Conservation (phyloP, 1,139 yeast genomes). For the Nadsonia starkeyi-henricii region DNA sequence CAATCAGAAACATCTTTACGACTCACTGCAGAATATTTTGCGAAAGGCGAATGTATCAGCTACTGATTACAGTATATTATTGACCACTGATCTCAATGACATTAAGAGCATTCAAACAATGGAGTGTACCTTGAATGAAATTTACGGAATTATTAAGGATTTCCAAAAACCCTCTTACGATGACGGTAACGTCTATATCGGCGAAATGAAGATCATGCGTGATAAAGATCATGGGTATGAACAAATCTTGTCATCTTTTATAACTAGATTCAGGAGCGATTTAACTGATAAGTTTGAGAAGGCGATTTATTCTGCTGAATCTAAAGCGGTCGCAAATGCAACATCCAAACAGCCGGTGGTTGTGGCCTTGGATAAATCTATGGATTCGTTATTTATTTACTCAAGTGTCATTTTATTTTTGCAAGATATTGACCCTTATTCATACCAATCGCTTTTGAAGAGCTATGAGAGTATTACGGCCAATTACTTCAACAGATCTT, state of each 20-base stretch:
- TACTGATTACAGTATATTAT: constrained; percentile 3
- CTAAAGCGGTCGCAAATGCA: constrained; percentile 11
- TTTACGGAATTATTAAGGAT: constrained; percentile 47
- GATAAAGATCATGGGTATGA: constrained; percentile 56
- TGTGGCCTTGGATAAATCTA: constrained; percentile 1
- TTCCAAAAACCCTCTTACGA: constrained; percentile 22
- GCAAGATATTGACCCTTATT: constrained; percentile 35
- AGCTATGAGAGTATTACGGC: constrained; percentile 18
- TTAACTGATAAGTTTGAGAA: constrained; percentile 32
- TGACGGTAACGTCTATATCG: constrained; percentile 33
- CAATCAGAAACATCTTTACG: constrained; percentile 61
- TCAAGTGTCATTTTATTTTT: constrained; percentile 54
- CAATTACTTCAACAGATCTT: constrained; percentile 17
- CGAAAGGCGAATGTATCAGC: constrained; percentile 51
- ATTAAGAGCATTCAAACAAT: constrained; percentile 32
- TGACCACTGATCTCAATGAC: constrained; percentile 35
- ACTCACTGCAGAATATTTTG: constrained; percentile 53
- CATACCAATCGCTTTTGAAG: constrained; percentile 28
- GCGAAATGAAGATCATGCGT: constrained; percentile 58
- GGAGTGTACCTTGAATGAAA: constrained; percentile 44
- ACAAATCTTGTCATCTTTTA: constrained; percentile 39
- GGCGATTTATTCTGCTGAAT: constrained; percentile 12
- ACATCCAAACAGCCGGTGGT: constrained; percentile 9
- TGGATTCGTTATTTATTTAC: constrained; percentile 31
- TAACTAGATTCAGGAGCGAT: constrained; percentile 34